These are phyloP conservation scores for Cadophora luteo-olivacea DNA, from an alignment of 2,329 filamentous ascomycete species.

Conservation along the genomic window DNA sequence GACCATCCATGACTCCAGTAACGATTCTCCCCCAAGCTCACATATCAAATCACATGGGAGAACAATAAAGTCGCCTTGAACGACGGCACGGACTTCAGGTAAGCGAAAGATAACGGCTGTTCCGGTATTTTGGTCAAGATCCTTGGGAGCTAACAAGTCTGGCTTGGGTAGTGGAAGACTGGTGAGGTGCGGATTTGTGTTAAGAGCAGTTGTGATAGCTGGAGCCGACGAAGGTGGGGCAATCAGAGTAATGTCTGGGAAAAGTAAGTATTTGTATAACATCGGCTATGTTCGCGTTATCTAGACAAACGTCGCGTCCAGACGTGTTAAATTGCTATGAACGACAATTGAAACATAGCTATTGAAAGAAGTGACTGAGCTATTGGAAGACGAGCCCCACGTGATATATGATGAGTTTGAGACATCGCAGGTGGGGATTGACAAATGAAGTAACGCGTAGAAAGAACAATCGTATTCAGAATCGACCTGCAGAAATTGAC, in stretches of 20 bases:
- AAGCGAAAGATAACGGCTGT: constrained; percentile 89
- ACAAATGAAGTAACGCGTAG: not conserved
- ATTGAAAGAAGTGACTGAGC: not conserved
- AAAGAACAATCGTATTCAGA: constrained; percentile 7
- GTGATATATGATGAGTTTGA: constrained; percentile 16
- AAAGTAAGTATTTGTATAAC: constrained; percentile 28
- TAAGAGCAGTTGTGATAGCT: constrained; percentile 73
- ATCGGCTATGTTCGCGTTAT: constrained; percentile 2
- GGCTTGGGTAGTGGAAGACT: constrained; percentile 75
- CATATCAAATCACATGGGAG: constrained; percentile 94
- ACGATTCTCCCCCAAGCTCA: constrained; percentile 80
- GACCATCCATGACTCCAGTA: constrained; percentile 93
- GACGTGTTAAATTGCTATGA: constrained; percentile 18
- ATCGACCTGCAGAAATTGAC: constrained; percentile 39
- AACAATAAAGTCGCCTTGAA: constrained; percentile 87
- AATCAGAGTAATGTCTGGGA: constrained; percentile 65
- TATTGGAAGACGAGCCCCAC: not conserved
- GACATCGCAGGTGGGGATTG: not conserved
- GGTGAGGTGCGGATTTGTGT: constrained; percentile 80
- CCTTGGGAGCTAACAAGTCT: constrained; percentile 76
- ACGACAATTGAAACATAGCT: constrained; percentile 2
- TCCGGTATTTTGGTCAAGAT: constrained; percentile 81
- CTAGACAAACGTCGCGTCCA: not conserved
- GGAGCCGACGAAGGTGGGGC: constrained; percentile 69
- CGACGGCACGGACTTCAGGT: constrained; percentile 77